phyloP scores from a whole-genome alignment of 2,329 filamentous ascomycete species.

The Cercospora sesami region DNA sequence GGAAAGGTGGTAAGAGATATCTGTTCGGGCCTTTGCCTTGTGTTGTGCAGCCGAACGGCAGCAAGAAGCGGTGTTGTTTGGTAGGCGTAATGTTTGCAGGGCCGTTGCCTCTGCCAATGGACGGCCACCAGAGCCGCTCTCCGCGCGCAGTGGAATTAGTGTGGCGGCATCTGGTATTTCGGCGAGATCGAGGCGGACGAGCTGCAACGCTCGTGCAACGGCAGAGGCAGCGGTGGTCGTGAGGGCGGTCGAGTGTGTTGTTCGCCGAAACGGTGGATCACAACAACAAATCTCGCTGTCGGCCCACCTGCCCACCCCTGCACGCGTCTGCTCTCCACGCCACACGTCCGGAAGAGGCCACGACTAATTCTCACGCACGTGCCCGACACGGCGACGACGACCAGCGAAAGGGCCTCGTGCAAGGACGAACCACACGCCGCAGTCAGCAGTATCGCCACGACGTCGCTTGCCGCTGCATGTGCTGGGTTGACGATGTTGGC shows the following conservation, averaged over 20 bases:
- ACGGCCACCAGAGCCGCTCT: background rate
- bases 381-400: background rate
- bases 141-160: slow-evolving; percentile 1
- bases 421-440: background rate
- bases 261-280: background rate
- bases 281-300: slow-evolving; percentile 5
- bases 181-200: background rate
- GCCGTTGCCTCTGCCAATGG: slow-evolving; percentile 11
- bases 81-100: slow-evolving; percentile 9
- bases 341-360: background rate
- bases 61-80: slow-evolving; percentile 6
- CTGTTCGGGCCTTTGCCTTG: slow-evolving; percentile 17
- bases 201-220: background rate
- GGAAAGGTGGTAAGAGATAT: slow-evolving; percentile 23
- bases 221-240: background rate
- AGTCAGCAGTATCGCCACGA: background rate
- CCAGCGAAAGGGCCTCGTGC: background rate
- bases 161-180: background rate
- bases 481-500: slow-evolving; percentile 23
- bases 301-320: background rate
- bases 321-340: background rate
- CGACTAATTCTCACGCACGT: slow-evolving; percentile 2
- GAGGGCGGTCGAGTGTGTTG: background rate
- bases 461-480: slow-evolving; percentile 1
- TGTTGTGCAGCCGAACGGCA: slow-evolving; percentile 1